Conservation (phyloP, 169 alveolate genomes). For the Plasmodium yoelii region DNA sequence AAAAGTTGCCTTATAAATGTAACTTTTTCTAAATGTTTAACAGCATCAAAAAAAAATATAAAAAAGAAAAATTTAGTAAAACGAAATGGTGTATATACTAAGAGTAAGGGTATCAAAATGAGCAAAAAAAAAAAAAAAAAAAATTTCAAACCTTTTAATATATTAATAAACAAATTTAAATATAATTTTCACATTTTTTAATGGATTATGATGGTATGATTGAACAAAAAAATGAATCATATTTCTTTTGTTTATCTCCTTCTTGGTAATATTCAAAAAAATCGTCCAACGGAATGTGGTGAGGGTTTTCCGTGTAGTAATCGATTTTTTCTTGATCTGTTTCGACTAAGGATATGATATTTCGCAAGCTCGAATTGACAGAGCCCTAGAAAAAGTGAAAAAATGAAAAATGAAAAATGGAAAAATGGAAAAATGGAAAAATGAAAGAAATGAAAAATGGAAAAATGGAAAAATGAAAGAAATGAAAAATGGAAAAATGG, state of each 20-base stretch:
- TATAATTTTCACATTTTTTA: no score
- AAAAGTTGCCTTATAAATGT: no score
- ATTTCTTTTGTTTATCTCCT: constrained; percentile 14
- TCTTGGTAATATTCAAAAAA: constrained; percentile 38
- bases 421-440: no score
- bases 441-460: background rate
- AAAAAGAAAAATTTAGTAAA: no score
- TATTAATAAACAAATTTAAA: no score
- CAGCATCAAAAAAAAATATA: no score
- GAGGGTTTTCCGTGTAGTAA: constrained; percentile 63
- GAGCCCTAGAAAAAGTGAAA: constrained; percentile 46
- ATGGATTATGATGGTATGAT: no score
- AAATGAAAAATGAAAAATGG: background rate
- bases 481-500: background rate
- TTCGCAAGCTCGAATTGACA: constrained; percentile 55
- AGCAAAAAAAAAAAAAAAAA: no score
- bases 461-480: background rate
- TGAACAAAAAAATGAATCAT: constrained; percentile 29
- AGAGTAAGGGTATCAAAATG: no score
- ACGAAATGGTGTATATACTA: no score
- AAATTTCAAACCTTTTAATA: no score
- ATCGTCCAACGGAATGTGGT: constrained; percentile 48
- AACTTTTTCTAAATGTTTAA: no score
- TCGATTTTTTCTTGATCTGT: constrained; percentile 38
- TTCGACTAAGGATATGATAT: constrained; percentile 60